Percentiles rank a stretch among this genome's conserved stretches.
Conservation (phyloP, 73 alveolate species). For the Durusdinium trenchii region DNA sequence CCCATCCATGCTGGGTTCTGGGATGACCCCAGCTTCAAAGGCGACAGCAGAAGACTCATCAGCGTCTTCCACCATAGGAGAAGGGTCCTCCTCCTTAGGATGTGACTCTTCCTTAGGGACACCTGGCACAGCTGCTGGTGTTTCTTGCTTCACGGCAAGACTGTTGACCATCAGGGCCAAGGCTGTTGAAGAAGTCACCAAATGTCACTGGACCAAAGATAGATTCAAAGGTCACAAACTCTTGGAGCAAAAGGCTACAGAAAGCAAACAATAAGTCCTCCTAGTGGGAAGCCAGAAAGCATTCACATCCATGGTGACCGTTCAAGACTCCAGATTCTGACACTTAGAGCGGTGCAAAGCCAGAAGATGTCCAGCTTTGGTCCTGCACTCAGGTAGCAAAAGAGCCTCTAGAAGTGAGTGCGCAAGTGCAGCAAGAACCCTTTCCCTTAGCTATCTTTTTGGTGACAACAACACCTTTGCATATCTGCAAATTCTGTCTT, state of each 20-base stretch:
- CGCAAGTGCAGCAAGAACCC: background rate
- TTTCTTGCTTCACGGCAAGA: background rate
- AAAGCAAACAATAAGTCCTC: no score
- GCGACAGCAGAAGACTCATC: background rate
- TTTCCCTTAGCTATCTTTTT: background rate
- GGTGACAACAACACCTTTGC: background rate
- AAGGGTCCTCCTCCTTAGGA: background rate
- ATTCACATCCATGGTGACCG: no score
- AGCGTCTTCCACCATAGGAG: background rate
- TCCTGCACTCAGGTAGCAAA: background rate
- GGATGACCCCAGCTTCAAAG: background rate
- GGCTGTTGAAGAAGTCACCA: no score
- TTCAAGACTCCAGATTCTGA: no score
- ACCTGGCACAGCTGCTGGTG: background rate
- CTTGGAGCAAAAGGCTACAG: no score
- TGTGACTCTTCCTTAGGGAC: background rate
- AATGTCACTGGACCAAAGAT: no score
- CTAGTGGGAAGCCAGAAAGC: no score
- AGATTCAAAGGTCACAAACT: no score
- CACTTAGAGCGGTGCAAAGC: no score
- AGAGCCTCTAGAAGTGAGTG: background rate
- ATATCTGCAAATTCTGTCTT: background rate
- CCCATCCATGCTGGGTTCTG: background rate
- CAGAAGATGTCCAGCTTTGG: no score
- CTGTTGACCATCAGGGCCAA: no score